phyloP scores from a whole-genome alignment of 192 early-diverging fungal species.

The Entophlyctis luteolus region DNA sequence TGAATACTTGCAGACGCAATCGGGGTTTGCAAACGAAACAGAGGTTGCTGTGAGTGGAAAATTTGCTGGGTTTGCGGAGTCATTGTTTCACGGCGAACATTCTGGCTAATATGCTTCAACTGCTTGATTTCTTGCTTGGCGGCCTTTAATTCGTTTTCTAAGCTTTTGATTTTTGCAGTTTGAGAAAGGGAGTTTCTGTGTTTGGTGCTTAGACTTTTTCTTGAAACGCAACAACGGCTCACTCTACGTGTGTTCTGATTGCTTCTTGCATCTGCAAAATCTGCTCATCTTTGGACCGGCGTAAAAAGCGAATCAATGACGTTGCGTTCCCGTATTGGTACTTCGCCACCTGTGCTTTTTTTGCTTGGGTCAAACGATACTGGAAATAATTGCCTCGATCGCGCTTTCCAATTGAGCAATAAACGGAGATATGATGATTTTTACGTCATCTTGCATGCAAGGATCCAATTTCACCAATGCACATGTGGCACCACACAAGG shows the following conservation, averaged over 20 bases:
- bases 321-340: slow-evolving; percentile 17
- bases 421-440: slow-evolving; percentile 12
- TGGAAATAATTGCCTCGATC: slow-evolving; percentile 6
- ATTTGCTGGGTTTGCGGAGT: not conserved
- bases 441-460: not conserved
- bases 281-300: not conserved
- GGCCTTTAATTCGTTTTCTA: not conserved
- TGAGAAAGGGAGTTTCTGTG: slow-evolving; percentile 12
- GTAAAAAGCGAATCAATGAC: not conserved
- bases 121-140: not conserved
- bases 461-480: not conserved
- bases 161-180: not conserved
- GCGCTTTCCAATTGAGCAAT: slow-evolving; percentile 7
- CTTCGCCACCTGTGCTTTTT: not conserved
- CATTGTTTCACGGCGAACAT: not conserved
- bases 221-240: not conserved
- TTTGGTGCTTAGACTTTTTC: not conserved
- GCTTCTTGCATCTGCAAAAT: not conserved
- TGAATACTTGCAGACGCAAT: not conserved
- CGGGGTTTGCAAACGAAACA: not conserved
- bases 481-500: not conserved
- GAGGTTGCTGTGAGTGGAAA: not conserved
- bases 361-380: not conserved
- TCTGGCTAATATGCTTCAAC: not conserved
- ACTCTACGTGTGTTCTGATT: slow-evolving; percentile 15